These are phyloP conservation scores for Eremochloa ophiuroides DNA, from an alignment of 176 grass and related monocot species.

Conservation along the genomic window DNA sequence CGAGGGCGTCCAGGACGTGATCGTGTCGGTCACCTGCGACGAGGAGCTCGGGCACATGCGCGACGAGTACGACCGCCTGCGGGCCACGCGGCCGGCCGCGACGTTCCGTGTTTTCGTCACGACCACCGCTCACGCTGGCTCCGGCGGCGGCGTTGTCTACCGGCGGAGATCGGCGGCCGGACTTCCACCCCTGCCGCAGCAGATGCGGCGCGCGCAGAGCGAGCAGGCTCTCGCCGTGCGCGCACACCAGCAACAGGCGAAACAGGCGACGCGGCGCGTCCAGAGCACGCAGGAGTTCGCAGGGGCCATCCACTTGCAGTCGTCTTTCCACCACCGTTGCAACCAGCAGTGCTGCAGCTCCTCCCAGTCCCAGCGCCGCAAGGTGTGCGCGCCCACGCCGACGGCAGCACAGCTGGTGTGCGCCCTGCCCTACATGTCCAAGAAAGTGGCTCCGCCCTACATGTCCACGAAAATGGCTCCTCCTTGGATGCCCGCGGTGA, in stretches of 20 bases:
- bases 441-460: not conserved
- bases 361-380: not conserved
- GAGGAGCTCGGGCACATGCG: constrained; percentile 43
- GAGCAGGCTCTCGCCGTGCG: constrained; percentile 1
- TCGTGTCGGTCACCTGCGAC: constrained; percentile 52
- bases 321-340: not conserved
- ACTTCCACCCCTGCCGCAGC: not conserved
- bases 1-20: constrained; percentile 21
- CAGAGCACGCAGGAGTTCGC: constrained; percentile 26
- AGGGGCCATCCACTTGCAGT: no score
- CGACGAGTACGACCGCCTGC: constrained; percentile 47
- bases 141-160: not conserved
- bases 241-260: not conserved
- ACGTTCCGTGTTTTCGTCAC: constrained; percentile 31
- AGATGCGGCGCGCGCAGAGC: constrained; percentile 29
- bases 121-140: not conserved
- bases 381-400: not conserved
- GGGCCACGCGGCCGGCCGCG: not conserved
- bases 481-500: not conserved
- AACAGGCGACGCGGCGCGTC: not conserved
- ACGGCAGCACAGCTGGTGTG: not conserved
- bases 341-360: not conserved
- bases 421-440: not conserved
- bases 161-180: not conserved
- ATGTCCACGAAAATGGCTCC: not conserved